A percentile compares a stretch with the other conserved stretches of the same genome.
Conservation (phyloP, 2,329 filamentous ascomycete genomes). For the Bipolaris victoriae region DNA sequence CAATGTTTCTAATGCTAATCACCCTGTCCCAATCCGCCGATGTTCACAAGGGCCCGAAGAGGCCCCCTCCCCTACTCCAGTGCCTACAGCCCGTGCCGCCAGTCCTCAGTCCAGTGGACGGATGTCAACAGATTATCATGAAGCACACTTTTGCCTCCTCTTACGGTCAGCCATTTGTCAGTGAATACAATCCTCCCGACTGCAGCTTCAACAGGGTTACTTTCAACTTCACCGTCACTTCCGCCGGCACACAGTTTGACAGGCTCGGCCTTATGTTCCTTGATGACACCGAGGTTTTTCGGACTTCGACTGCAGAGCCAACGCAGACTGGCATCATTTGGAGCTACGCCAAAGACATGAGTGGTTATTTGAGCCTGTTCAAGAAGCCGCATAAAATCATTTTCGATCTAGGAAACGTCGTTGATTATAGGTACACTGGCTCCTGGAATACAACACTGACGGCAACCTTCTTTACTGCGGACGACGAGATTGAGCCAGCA, state of each 20-base stretch:
- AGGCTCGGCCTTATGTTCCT: slow-evolving; percentile 77
- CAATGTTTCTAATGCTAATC: slow-evolving; percentile 45
- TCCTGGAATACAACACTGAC: slow-evolving; percentile 75
- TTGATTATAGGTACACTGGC: slow-evolving; percentile 74
- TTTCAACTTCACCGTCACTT: slow-evolving; percentile 77
- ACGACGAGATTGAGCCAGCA: slow-evolving; percentile 56
- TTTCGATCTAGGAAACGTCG: slow-evolving; percentile 75
- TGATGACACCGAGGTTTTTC: slow-evolving; percentile 78
- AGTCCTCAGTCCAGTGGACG: slow-evolving; percentile 58
- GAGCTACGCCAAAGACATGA: slow-evolving; percentile 81
- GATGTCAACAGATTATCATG: slow-evolving; percentile 68
- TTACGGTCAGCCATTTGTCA: slow-evolving; percentile 75
- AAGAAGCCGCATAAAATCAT: slow-evolving; percentile 73
- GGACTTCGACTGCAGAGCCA: slow-evolving; percentile 83
- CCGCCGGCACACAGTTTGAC: slow-evolving; percentile 76
- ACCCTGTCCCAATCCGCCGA: slow-evolving; percentile 37
- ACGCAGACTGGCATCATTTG: slow-evolving; percentile 72
- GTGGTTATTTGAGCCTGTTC: slow-evolving; percentile 72
- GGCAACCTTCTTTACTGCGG: slow-evolving; percentile 70
- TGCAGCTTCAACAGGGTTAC: slow-evolving; percentile 76
- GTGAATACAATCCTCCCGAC: slow-evolving; percentile 68
- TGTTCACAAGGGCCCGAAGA: slow-evolving; percentile 25
- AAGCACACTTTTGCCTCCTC: slow-evolving; percentile 73
- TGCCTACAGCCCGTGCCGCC: slow-evolving; percentile 75
- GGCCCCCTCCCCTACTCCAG: slow-evolving; percentile 54